Evolutionary conservation across 805 yeast species (phyloP), one percentile per base, ranked within the genome.

Genomic region (Ogataea allantospora): DNA sequence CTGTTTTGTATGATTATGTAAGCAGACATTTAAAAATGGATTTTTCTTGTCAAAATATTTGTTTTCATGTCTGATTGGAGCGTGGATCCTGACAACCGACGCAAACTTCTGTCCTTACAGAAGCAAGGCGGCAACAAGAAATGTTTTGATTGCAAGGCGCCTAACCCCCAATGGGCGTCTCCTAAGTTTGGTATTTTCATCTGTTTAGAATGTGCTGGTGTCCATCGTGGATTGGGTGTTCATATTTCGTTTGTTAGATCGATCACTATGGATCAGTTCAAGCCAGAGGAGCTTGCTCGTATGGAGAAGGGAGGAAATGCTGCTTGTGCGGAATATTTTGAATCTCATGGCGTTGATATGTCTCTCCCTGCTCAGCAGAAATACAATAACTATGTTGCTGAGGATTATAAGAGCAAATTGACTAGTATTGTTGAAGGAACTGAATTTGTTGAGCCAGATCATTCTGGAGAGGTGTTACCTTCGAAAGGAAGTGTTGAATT

Each of bases 121-220:
- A 88, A 88, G 58, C 69, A 70, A 31, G 95, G 91, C 18, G 82
- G 70, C 10, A 88, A 88, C 69, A 88, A 83, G 67, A 81, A 78
- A 61, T 93, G 99, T 65, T 83, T 88, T 62, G 99, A 93, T 62
- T 93, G 99, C 65, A 73, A 69, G 25, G 95, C 97, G 1, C 96
- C 95, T 42, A 91, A 89, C 60, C 99, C 99, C 7, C 99, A 93
- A 63, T 93, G 99, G 99, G 97, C 98, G 2, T 88, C 96, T 10
- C 98, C 98, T 24, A 93, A 93, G 63, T 88, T 91, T 65, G 99
- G 99, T 43, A 85, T 93, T 44, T 93, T 89, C 65, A 91, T 93
- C 57, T 93, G 99, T 64, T 74, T 93, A 27, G 99, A 93, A 60
- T 93, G 99, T 69, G 99, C 99, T 13, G 99, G 99, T 30, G 71